Percentiles rank a stretch among this genome's conserved stretches.
Evolutionary conservation across 371 early-diverging fungal species (phyloP).

Genomic region (Actinomucor elegans): DNA sequence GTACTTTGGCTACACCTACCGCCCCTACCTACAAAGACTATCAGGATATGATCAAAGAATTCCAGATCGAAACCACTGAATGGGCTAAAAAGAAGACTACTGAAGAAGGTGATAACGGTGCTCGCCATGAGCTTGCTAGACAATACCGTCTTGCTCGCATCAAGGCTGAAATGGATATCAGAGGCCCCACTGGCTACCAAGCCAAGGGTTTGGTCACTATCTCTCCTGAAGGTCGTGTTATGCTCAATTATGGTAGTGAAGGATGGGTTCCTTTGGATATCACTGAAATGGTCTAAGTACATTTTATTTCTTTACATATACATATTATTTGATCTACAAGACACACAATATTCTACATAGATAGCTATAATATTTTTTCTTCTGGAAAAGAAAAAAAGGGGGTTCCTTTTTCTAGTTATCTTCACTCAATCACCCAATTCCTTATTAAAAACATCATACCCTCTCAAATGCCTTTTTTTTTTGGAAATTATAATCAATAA

Average conservation of each 20-base stretch:
- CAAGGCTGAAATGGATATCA: constrained; percentile 18
- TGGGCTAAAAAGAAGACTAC: constrained; percentile 23
- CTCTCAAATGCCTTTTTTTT: no score
- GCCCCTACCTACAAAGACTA: constrained; percentile 23
- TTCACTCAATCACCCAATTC: no score
- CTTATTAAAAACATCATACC: no score
- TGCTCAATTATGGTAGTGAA: constrained; percentile 25
- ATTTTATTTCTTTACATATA: no score
- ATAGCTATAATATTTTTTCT: no score
- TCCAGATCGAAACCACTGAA: constrained; percentile 19
- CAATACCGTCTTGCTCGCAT: constrained; percentile 29
- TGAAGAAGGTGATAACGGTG: constrained; percentile 9
- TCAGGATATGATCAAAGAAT: constrained; percentile 17
- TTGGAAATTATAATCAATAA: no score
- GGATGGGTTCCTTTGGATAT: constrained; percentile 27
- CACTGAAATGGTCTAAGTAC: constrained; percentile 27
- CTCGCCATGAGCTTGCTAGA: constrained; percentile 21
- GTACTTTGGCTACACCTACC: constrained; percentile 20
- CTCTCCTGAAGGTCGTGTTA: constrained; percentile 14
- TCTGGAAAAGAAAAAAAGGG: no score
- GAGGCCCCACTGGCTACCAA: constrained; percentile 28
- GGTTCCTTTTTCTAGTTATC: no score
- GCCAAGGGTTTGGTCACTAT: constrained; percentile 22
- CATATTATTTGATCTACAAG: no score
- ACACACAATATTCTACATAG: no score